Evolutionary conservation across 106 monocot genomes (phyloP).

Genomic region (Dendrobium chrysotoxum): DNA sequence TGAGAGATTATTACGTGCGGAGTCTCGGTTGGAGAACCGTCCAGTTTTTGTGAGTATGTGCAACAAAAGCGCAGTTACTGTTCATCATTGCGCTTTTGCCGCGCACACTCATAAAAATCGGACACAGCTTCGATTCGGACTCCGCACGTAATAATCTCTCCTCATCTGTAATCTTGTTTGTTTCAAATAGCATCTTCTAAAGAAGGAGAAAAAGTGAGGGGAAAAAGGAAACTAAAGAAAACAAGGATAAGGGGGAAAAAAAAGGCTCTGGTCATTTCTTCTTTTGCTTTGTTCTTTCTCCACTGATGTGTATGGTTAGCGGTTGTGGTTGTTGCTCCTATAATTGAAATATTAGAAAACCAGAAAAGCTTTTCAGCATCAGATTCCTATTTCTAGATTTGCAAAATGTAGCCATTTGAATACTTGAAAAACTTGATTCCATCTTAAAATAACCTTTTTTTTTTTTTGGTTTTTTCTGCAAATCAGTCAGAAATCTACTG

Average conservation of each 20-base stretch:
- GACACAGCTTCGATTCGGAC: no score
- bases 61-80: no score
- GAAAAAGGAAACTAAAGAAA: background rate
- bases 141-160: no score
- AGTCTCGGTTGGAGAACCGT: no score
- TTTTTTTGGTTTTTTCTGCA: background rate
- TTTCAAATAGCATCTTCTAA: slow-evolving; percentile 1
- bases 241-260: background rate
- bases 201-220: background rate
- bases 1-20: no score
- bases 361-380: background rate
- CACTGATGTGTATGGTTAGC: background rate
- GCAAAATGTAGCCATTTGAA: background rate
- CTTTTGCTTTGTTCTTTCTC: slow-evolving; percentile 10
- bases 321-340: background rate
- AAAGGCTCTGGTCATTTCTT: background rate
- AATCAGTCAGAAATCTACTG: background rate
- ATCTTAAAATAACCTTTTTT: background rate
- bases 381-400: slow-evolving; percentile 1
- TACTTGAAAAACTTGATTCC: background rate
- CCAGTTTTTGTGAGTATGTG: no score
- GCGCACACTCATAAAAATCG: no score
- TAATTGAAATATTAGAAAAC: background rate
- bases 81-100: no score
- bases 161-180: background rate